Evolutionary conservation across 2,329 filamentous ascomycete genomes (phyloP).

Genomic region (Phialophora expanda): DNA sequence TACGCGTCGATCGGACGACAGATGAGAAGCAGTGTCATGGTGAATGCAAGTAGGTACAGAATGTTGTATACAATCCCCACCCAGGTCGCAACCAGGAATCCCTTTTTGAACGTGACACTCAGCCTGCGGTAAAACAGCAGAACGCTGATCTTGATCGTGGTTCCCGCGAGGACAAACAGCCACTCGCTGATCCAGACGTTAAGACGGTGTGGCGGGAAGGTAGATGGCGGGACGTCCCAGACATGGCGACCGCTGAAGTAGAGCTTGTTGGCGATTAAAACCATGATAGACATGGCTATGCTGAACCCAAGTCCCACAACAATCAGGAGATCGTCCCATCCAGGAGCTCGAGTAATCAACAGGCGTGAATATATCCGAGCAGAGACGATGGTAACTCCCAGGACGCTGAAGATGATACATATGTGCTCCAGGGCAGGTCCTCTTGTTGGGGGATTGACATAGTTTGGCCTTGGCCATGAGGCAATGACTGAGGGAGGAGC

Average conservation of each 20-base stretch:
- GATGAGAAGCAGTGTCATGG: constrained; percentile 28
- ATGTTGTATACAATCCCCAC: constrained; percentile 39
- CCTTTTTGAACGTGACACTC: constrained; percentile 31
- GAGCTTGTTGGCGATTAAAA: constrained; percentile 33
- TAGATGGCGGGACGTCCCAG: constrained; percentile 35
- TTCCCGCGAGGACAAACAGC: constrained; percentile 22
- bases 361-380: constrained; percentile 42
- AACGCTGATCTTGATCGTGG: constrained; percentile 34
- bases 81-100: constrained; percentile 37
- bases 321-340: constrained; percentile 34
- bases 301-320: constrained; percentile 24
- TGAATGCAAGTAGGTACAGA: constrained; percentile 30
- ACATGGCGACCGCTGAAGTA: constrained; percentile 35
- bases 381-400: constrained; percentile 36
- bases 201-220: constrained; percentile 25
- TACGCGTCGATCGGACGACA: constrained; percentile 36
- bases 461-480: constrained; percentile 43
- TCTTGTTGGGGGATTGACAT: constrained; percentile 40
- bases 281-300: constrained; percentile 30
- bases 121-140: constrained; percentile 39
- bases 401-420: constrained; percentile 39
- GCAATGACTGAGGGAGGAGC: constrained; percentile 30
- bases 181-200: constrained; percentile 35
- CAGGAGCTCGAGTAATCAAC: constrained; percentile 37
- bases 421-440: constrained; percentile 39